Evolutionary conservation across 148 eudicot genomes (phyloP).

Genomic region (Rhododendron simsii): DNA sequence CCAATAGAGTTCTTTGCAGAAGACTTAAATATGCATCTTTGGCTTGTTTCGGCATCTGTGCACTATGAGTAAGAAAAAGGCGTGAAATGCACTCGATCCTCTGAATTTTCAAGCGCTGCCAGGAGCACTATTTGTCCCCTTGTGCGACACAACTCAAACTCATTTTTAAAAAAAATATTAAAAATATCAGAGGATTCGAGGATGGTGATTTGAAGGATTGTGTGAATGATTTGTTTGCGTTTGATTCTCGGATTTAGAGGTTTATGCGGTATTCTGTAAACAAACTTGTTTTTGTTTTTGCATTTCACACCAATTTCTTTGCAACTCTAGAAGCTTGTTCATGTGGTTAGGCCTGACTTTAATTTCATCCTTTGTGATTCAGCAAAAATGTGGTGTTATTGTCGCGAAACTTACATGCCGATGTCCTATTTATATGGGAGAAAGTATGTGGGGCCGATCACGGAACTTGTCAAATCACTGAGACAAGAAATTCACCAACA

Average conservation of each 20-base stretch:
- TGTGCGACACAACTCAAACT: not conserved
- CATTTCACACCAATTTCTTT: not conserved
- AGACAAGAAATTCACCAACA: slow-evolving; percentile 4
- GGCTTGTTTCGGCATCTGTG: not conserved
- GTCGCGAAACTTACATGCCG: slow-evolving; percentile 9
- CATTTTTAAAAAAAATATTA: too few relatives aligned
- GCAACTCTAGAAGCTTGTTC: not conserved
- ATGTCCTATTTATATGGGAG: slow-evolving; percentile 17
- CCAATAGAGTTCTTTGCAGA: not conserved
- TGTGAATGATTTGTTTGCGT: not conserved
- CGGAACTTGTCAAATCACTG: not conserved
- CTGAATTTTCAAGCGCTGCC: not conserved
- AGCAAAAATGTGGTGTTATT: slow-evolving; percentile 21
- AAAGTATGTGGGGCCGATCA: slow-evolving; percentile 7
- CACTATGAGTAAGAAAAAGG: not conserved
- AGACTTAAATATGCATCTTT: not conserved
- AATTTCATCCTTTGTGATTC: not conserved
- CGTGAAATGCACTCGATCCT: not conserved
- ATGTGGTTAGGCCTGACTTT: not conserved
- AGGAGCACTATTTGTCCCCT: not conserved
- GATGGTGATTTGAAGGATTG: not conserved
- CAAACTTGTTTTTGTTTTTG: not conserved
- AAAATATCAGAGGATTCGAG: not conserved
- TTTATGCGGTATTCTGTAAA: not conserved
- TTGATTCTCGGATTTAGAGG: not conserved